Percentiles rank a stretch among this genome's conserved stretches.
phyloP scores from a whole-genome alignment of 2,329 filamentous ascomycete genomes.

The Thermochaetoides dissita region DNA sequence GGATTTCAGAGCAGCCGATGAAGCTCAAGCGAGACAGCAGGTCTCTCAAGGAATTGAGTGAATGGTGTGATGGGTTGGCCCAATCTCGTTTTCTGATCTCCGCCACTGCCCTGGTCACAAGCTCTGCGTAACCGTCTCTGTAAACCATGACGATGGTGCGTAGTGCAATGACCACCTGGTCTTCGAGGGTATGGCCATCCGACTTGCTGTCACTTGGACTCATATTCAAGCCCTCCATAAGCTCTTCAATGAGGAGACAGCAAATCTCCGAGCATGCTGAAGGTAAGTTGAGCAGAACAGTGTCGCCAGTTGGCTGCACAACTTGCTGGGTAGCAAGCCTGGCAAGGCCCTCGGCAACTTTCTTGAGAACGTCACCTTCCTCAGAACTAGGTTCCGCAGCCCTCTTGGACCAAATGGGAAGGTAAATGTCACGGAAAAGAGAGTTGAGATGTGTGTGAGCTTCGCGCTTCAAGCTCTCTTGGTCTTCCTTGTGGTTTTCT shows the following conservation, averaged over 20 bases:
- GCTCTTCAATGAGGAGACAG: conserved; percentile 11
- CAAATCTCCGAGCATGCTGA: conserved; percentile 26
- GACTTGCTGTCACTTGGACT: conserved; percentile 14
- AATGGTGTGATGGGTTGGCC: conserved; percentile 12
- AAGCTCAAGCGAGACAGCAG: conserved; percentile 33
- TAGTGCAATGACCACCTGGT: conserved; percentile 28
- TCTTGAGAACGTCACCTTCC: conserved; percentile 27
- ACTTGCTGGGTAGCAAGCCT: conserved; percentile 29
- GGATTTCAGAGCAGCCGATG: conserved; percentile 33
- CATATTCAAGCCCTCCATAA: conserved; percentile 16
- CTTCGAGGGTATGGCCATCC: conserved; percentile 18
- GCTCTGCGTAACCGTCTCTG: conserved; percentile 21
- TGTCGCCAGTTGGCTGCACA: conserved; percentile 11
- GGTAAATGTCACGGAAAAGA: conserved; percentile 31
- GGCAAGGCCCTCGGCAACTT: conserved; percentile 32
- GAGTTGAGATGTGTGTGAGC: conserved; percentile 24
- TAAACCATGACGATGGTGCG: conserved; percentile 25
- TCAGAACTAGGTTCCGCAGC: conserved; percentile 21
- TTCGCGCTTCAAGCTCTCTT: conserved; percentile 24
- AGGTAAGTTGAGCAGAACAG: conserved; percentile 21
- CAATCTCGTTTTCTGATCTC: conserved; percentile 16
- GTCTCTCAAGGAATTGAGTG: conserved; percentile 17
- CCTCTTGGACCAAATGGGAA: conserved; percentile 22
- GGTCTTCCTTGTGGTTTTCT: conserved; percentile 19
- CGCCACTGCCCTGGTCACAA: conserved; percentile 18